Conservation (phyloP, 163 green algal species). For the Scenedesmus sp. region DNA sequence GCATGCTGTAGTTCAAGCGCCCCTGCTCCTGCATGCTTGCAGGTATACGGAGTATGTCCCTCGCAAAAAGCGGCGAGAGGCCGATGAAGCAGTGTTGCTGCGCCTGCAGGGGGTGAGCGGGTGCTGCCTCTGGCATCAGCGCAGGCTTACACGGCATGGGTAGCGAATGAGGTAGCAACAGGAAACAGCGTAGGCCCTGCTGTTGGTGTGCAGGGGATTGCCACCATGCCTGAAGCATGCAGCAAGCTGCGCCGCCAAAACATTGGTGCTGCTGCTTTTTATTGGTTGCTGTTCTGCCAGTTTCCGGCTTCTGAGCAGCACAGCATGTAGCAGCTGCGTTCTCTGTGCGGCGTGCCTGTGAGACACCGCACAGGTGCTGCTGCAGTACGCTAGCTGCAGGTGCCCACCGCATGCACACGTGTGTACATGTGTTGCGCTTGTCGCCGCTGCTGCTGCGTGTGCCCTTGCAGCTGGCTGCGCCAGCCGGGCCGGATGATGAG, state of each 20-base stretch:
- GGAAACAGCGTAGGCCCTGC: not conserved
- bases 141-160: not conserved
- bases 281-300: not conserved
- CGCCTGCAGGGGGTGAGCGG: constrained; percentile 63
- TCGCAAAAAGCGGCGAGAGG: constrained; percentile 86
- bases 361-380: not conserved
- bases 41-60: constrained; percentile 93
- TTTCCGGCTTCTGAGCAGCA: not conserved
- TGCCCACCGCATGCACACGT: not conserved
- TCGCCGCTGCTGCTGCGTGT: not conserved
- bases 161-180: not conserved
- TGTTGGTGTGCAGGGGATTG: not conserved
- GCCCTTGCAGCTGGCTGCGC: not conserved
- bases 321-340: not conserved
- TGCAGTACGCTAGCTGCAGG: not conserved
- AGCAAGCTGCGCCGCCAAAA: not conserved
- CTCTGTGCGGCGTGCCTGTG: not conserved
- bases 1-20: not conserved
- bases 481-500: not conserved
- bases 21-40: not conserved
- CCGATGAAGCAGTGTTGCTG: constrained; percentile 76
- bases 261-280: not conserved
- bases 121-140: not conserved
- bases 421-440: not conserved
- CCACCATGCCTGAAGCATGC: not conserved